Base-by-base conservation (phyloP, 164 flowering plant species). In the Magnolia sinica region DNA sequence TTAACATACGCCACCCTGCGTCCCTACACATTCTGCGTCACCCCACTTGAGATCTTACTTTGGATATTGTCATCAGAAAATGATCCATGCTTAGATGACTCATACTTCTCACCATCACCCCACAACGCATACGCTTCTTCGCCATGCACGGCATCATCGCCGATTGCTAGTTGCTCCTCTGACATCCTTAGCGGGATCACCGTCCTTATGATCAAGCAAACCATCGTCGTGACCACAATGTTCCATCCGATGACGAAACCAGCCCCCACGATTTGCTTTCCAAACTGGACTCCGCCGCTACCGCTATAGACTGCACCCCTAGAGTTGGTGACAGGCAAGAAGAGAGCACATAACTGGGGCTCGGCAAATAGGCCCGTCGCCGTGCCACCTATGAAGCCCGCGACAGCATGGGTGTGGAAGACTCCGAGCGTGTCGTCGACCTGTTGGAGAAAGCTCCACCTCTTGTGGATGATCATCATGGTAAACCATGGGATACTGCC, bases 401-500 rank as follows among this genome's bases (percentile, higher is more conserved):
- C 91, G 2, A 88, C 85, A 14, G 91, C 91, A 68, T 88, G 89
- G 37, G 91, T 88, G 85, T 88, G 91, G 77, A 88, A 81, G 59
- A 87, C 89, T 8, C 86, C 91, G 50, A 88, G 82, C 0, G 91
- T 86, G 83, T 88, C 91, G 69, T 88, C 91, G 11, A 88, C 79
- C 20, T 78, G 74, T 55, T 83, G 88, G 29, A 88, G 84, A 14
- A 86, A 58, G 3, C 70, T 70, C 77, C 83, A 84, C 49, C 76
- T 74, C 78, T 85, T 86, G 85, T 88, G 91, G 64, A 87, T 14
- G 22, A 88, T 69, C 90, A 86, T 88, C 90, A 88, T 88, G 5
- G 89, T 88, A 79, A 80, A 86, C 90, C 90, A 88, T 22, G 90
- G 90, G 9, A 88, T 75, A 80, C 89, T 86, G 10, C 90, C 90